A percentile compares a stretch with the other conserved stretches of the same genome.
These are phyloP conservation scores for Lolium rigidum DNA, from an alignment of 176 grass and related monocot genomes.

Conservation along the genomic window DNA sequence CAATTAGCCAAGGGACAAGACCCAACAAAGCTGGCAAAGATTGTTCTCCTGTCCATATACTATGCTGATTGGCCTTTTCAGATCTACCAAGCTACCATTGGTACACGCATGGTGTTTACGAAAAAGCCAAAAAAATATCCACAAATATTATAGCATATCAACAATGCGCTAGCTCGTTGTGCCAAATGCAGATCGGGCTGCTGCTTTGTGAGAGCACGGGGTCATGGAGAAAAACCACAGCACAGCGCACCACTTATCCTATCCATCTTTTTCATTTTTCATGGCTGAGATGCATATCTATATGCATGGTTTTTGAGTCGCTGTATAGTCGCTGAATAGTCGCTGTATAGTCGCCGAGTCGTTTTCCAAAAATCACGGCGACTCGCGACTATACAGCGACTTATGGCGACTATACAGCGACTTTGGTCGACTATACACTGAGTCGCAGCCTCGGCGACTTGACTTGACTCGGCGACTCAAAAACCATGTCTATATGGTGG, in stretches of 20 bases:
- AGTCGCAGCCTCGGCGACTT: no score
- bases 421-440: no score
- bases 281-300: neutral
- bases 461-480: no score
- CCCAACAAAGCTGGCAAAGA: constrained; percentile 36
- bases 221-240: constrained; percentile 22
- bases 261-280: neutral
- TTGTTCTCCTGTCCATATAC: constrained; percentile 35
- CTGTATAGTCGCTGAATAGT: no score
- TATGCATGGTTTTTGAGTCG: no score
- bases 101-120: constrained; percentile 19
- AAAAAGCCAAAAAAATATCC: constrained; percentile 34
- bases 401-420: no score
- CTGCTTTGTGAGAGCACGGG: constrained; percentile 25
- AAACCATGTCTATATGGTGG: constrained; percentile 23
- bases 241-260: constrained; percentile 35
- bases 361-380: no score
- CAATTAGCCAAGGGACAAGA: constrained; percentile 17
- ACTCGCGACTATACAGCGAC: no score
- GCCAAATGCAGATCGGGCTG: constrained; percentile 2
- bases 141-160: constrained; percentile 37
- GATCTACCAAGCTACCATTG: constrained; percentile 25
- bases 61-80: constrained; percentile 42
- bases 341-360: no score
- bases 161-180: constrained; percentile 27